Base-by-base conservation (phyloP, 2,329 filamentous ascomycete species). In the Stachybotrys chlorohalonatus region DNA sequence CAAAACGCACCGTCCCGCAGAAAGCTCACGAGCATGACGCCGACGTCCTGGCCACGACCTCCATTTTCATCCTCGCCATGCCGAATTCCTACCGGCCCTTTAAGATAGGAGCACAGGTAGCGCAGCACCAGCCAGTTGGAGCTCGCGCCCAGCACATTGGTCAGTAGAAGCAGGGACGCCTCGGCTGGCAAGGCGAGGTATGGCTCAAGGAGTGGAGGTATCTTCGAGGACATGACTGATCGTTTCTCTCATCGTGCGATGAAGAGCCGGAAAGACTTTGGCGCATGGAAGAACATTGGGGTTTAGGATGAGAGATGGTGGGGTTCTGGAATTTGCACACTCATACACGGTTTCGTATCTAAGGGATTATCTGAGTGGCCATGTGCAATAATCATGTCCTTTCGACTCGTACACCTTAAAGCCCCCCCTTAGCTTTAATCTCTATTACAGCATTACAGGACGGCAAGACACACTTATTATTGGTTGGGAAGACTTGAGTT, bases 11-110 rank as follows among this genome's bases (percentile, higher is more conserved):
- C 81, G 63, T 93, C 87, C 57, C 89, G 80, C 70, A 95, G 73
- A 71, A 94, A 96, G 73, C 89, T 95, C 55, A 94, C 84, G 3
- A 96, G 75, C 3, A 96, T 76, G 1, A 96, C 80, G 52, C 75
- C 78, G 31, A 69, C 71, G 48, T 72, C 71, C 11, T 66, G 65
- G 13, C 61, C 60, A 15, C 46, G 54, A 31, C 52, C 55, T 31
- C 59, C 60, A 7, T 62, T 56, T 47, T 53, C 58, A 45, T 46
- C 55, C 59, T 39, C 63, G 63, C 58, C 65, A 63, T 3, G 60
- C 65, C 59, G 42, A 11, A 5, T 36, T 24, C 24, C 47, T 55
- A 16, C 49, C 50, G 5, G 71, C 64, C 32, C 65, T 56, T 42
- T 45, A 51, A 81, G 71, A 7, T 75, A 69, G n/a, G 74, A 70